Conservation (phyloP, 768 basidiomycete species). For the Tulasnella sp. region DNA sequence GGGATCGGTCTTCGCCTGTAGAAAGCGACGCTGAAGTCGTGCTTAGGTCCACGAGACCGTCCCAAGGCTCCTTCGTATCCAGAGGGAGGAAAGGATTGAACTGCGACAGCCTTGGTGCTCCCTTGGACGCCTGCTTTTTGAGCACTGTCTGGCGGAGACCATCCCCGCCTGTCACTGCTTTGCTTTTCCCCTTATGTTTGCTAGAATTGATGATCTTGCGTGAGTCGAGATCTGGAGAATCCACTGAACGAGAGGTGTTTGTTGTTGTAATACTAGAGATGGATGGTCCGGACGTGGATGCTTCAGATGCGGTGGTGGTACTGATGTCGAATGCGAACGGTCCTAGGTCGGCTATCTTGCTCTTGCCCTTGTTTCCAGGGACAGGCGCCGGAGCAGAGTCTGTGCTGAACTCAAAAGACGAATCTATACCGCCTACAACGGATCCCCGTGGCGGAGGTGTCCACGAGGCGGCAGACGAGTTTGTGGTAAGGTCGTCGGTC, state of each 20-base stretch:
- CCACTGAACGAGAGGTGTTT: neutral
- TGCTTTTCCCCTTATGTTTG: conserved; percentile 9
- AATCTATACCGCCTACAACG: neutral
- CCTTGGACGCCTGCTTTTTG: neutral
- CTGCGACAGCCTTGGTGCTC: conserved; percentile 8
- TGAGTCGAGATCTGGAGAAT: neutral
- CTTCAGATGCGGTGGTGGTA: neutral
- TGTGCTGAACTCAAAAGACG: too few relatives aligned
- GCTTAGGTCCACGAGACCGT: conserved; percentile 17
- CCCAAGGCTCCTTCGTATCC: neutral
- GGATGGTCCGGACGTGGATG: neutral
- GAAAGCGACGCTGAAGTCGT: neutral
- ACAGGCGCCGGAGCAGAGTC: neutral
- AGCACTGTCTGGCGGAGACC: conserved; percentile 5
- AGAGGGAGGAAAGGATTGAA: conserved; percentile 10
- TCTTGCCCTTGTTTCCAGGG: neutral
- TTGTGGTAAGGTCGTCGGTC: neutral
- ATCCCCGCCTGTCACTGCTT: conserved; percentile 2
- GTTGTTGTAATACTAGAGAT: conserved; percentile 2
- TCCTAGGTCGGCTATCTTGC: too few relatives aligned
- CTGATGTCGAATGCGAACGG: neutral
- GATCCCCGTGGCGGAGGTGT: neutral
- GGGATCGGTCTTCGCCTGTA: neutral
- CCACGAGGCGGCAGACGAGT: neutral
- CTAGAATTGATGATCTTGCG: neutral